Evolutionary conservation across 2,329 filamentous ascomycete species (phyloP).

Genomic region (Cercospora sp.): DNA sequence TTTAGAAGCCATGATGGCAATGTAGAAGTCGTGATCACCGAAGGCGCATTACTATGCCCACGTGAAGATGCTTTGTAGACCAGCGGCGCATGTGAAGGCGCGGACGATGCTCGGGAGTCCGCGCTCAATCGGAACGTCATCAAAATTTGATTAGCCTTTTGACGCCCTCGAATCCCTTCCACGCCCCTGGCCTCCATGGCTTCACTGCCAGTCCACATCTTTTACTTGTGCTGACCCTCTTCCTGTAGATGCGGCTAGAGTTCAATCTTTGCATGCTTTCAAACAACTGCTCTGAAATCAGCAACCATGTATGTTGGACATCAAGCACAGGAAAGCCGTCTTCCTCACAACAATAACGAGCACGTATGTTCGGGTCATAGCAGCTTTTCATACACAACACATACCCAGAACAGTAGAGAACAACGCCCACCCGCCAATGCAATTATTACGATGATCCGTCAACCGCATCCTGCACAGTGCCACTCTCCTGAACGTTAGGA

Average conservation of each 20-base stretch:
- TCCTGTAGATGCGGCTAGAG: background rate
- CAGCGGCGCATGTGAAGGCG: constrained; percentile 14
- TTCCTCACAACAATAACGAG: background rate
- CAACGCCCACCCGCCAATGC: background rate
- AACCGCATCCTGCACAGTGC: constrained; percentile 25
- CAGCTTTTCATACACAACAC: constrained; percentile 5
- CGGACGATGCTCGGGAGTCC: background rate
- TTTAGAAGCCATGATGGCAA: constrained; percentile 14
- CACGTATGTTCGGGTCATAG: background rate
- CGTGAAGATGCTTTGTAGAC: background rate
- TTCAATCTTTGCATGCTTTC: no score
- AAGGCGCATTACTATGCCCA: constrained; percentile 13
- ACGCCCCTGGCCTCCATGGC: no score
- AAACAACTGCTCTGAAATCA: background rate
- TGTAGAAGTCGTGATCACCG: background rate
- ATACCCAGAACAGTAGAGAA: background rate
- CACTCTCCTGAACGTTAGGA: constrained; percentile 28
- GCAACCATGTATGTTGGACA: background rate
- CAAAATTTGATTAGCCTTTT: background rate
- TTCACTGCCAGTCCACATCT: background rate
- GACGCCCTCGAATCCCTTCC: background rate
- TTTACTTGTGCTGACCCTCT: background rate
- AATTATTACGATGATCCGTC: constrained; percentile 14
- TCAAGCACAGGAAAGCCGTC: background rate
- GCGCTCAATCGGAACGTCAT: background rate